Conservation (phyloP, 441 rosid genomes). For the Euphorbia neoarborescens region DNA sequence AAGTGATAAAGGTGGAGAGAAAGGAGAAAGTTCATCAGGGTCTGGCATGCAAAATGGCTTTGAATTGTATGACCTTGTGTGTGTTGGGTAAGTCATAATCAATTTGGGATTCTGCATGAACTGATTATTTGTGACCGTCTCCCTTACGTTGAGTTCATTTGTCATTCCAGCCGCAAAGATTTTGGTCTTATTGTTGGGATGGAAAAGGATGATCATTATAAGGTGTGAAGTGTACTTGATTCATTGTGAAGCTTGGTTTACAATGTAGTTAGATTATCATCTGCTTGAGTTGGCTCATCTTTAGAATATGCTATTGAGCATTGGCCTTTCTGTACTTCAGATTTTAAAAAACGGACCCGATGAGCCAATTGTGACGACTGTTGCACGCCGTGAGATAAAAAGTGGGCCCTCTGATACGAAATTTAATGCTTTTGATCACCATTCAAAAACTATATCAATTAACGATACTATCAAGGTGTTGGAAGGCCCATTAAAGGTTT, state of each 20-base stretch:
- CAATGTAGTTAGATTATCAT: conserved; percentile 12
- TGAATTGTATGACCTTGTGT: conserved; percentile 60
- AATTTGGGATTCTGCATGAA: conserved; percentile 14
- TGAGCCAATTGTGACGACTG: conserved; percentile 49
- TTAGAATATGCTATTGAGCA: not conserved
- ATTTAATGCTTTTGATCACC: conserved; percentile 67
- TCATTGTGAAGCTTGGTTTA: conserved; percentile 11
- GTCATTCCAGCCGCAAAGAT: conserved; percentile 65
- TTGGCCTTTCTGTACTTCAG: conserved; percentile 31
- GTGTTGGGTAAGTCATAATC: conserved; percentile 52
- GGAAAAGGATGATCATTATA: conserved; percentile 75
- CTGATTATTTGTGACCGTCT: conserved; percentile 19
- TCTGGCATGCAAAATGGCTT: conserved; percentile 36
- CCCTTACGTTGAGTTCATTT: conserved; percentile 18
- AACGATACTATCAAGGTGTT: conserved; percentile 64
- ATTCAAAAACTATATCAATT: conserved; percentile 47
- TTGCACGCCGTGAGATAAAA: conserved; percentile 47
- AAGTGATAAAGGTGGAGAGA: conserved; percentile 50
- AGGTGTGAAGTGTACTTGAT: conserved; percentile 38
- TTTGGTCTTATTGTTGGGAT: conserved; percentile 78
- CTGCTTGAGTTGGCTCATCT: conserved; percentile 10
- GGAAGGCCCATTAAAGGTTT: conserved; percentile 78
- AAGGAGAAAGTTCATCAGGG: conserved; percentile 62
- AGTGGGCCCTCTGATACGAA: conserved; percentile 57
- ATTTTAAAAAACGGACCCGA: conserved; percentile 70